Base-by-base conservation (phyloP, 805 yeast species). In the Saccharomyces mikatae region DNA sequence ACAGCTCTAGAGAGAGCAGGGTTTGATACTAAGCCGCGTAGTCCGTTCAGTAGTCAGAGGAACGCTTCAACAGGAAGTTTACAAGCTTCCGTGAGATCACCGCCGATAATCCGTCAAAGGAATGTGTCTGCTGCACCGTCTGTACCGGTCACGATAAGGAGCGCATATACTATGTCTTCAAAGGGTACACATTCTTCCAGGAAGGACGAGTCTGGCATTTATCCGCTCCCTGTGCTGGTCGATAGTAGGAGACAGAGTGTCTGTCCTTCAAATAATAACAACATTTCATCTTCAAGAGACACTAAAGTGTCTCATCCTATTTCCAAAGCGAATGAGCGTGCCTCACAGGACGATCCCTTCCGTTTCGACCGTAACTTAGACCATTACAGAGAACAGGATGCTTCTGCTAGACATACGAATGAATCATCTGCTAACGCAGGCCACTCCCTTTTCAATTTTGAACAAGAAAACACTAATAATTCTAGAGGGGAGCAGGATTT, bases 1-100 rank as follows among this genome's bases (percentile, higher is more conserved):
- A 84, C 90, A 1, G 94, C 86, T 2, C 81, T 86, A 68, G 94
- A 87, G 65, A 71, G 94, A 60, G 94, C 94, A 0, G 96, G 96
- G 0, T 87, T 87, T 62, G 94, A 87, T 26, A 36, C 44, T 17
- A 36, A n/a, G 44, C 44, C 44, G 11, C 44, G 80, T 79, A 10
- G 56, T 24, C 41, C 44, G 28, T 29, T 32, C 26, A 10, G 49
- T 46, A 50, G 47, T 24, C 55, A 53, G 24, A 54, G 58, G 22
- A 56, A 56, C 44, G 59, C 46, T 30, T 56, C 59, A 11, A 53
- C 53, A 24, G 52, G 58, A 11, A 53, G 47, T 29, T 24, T 53
- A 30, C 56, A 50, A 24, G 50, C 52, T n/a, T 48, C 54, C 6
- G 52, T 47, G 26, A 30, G 41, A 21, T 44, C 30, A 13, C 32